Conservation (phyloP, 768 basidiomycete genomes). For the Mycena chlorophos region DNA sequence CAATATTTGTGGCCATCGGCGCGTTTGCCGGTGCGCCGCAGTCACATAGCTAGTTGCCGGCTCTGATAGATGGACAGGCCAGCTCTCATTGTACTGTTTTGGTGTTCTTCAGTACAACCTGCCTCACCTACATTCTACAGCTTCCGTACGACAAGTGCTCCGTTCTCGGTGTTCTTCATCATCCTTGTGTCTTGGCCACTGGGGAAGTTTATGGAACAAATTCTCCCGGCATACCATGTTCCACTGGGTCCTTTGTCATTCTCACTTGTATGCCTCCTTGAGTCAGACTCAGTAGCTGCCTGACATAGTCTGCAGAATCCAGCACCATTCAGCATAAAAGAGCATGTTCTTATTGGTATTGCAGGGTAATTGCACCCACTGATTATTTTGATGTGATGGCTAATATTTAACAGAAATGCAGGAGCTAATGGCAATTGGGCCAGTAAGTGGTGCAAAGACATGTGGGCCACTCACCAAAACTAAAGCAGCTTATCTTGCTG, state of each 20-base stretch:
- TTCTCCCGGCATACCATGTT: background rate
- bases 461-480: no score
- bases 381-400: no score
- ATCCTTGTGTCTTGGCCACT: conserved; percentile 4
- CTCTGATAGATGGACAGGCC: no score
- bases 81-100: no score
- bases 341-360: conserved; percentile 4
- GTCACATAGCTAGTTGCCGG: no score
- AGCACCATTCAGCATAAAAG: background rate
- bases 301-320: background rate
- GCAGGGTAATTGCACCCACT: no score
- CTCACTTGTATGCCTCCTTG: background rate
- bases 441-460: no score
- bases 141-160: conserved; percentile 4
- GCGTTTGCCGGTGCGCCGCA: no score
- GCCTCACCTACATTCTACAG: conserved; percentile 1
- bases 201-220: background rate
- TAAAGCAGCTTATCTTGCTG: no score
- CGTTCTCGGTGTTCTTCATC: conserved; percentile 1
- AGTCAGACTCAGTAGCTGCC: background rate
- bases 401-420: no score
- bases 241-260: conserved; percentile 2
- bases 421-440: background rate
- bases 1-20: no score
- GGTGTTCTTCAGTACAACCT: background rate